Base-by-base conservation (phyloP, 345 rosid species). In the Raphanus sativus region DNA sequence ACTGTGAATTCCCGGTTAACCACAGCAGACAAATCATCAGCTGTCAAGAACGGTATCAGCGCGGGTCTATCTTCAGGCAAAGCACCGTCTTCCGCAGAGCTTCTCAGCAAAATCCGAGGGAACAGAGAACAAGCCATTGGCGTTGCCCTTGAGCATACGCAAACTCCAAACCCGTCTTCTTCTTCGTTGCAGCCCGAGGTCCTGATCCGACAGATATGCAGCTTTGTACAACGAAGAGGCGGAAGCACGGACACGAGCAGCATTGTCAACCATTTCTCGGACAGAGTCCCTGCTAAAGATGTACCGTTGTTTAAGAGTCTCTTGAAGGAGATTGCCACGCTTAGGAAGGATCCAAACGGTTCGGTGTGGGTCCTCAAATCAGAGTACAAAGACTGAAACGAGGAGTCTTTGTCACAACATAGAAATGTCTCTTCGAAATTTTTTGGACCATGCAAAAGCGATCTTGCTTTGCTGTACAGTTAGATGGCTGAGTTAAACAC, bases 51-150 rank as follows among this genome's bases (percentile, higher is more conserved):
- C 45, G 88, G 90, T 63, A 25, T 87, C 42, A 80, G 88, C n/a
- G 98, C 92, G 8, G 98, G 97, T 34, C 86, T 87, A 55, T 80
- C 91, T 36, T 86, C 99, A 1, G 98, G 96, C 17, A 91, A 87
- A 86, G 97, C 94, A 63, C 76, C 92, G 32, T 85, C 99, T 72
- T 92, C 99, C 2, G 86, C 91, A 32, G 94, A 95, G 69, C 75
- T 95, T 76, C 86, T 95, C 24, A 86, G 90, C 52, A 88, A 77
- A 85, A 95, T 95, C 74, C 92, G 84, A 36, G 94, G 91, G 74
- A 91, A 80, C 80, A 88, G 85, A 83, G 64, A 60, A 60, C 64
- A 80, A 77, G 97, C 98, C 26, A 78, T 81, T 52, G 89, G 88
- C 52, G 92, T 89, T 24, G 99, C 89, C 56, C 79, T 79, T 42